These are phyloP conservation scores for Xylaria curta DNA, from an alignment of 495 filamentous ascomycete species.

Conservation along the genomic window DNA sequence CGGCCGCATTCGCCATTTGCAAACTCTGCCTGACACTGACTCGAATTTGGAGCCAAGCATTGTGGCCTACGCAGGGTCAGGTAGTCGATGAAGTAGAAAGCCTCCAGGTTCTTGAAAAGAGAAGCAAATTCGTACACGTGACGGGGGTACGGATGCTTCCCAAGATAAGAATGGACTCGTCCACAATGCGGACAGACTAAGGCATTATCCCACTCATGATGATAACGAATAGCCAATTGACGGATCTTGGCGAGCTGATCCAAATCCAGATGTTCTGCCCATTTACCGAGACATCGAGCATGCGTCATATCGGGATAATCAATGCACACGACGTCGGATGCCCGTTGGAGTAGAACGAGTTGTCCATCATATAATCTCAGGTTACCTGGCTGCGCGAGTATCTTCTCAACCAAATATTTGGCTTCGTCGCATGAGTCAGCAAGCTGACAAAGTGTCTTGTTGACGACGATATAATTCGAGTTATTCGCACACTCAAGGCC, in stretches of 20 bases:
- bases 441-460: constrained; percentile 34
- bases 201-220: constrained; percentile 39
- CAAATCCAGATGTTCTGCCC: constrained; percentile 35
- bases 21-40: constrained; percentile 24
- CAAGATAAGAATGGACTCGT: constrained; percentile 26
- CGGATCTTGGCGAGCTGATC: constrained; percentile 39
- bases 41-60: constrained; percentile 22
- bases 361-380: constrained; percentile 35
- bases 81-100: constrained; percentile 45
- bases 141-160: constrained; percentile 29
- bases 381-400: constrained; percentile 32
- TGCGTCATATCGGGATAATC: constrained; percentile 35
- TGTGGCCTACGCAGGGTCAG: constrained; percentile 36
- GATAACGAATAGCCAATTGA: constrained; percentile 40
- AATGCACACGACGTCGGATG: constrained; percentile 40
- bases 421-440: constrained; percentile 34
- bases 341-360: constrained; percentile 34
- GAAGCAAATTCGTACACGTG: constrained; percentile 42
- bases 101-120: constrained; percentile 41
- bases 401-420: constrained; percentile 26
- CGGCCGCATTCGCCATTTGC: constrained; percentile 33
- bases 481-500: constrained; percentile 32
- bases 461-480: constrained; percentile 38
- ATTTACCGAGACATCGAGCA: constrained; percentile 29
- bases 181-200: constrained; percentile 38